Conservation (phyloP, 345 rosid species). For the Populus ilicifolia region DNA sequence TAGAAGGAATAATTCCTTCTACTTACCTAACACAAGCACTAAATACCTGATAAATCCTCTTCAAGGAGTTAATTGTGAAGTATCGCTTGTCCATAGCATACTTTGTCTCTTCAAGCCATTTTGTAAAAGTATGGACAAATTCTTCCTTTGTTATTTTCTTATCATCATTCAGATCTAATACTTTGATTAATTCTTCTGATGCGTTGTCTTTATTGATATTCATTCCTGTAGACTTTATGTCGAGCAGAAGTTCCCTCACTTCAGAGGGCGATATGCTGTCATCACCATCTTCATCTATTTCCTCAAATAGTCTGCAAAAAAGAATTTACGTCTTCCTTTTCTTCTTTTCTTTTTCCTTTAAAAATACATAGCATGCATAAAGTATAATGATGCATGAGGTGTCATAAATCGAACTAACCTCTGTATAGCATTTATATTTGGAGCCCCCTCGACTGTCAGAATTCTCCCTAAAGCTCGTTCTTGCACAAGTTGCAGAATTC, state of each 20-base stretch:
- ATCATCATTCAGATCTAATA: slow-evolving; percentile 27
- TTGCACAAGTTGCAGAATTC: slow-evolving; percentile 23
- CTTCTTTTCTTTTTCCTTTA: too few species aligned
- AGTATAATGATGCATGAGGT: neutral
- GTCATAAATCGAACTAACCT: slow-evolving; percentile 4
- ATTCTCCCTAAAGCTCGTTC: slow-evolving; percentile 21
- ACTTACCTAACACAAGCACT: too few species aligned
- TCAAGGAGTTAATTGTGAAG: too few species aligned
- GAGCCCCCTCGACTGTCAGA: slow-evolving; percentile 26
- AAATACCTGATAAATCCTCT: too few species aligned
- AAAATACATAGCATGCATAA: neutral
- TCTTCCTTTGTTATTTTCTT: slow-evolving; percentile 24
- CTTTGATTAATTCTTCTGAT: slow-evolving; percentile 26
- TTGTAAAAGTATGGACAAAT: slow-evolving; percentile 23
- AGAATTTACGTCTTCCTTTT: neutral
- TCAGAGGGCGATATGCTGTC: slow-evolving; percentile 21
- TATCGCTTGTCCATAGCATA: slow-evolving; percentile 19
- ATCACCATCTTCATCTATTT: slow-evolving; percentile 23
- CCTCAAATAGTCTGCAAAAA: slow-evolving; percentile 28
- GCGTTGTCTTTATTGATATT: slow-evolving; percentile 5
- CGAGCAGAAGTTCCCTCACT: slow-evolving; percentile 22
- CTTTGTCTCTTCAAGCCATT: slow-evolving; percentile 32
- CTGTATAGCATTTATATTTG: slow-evolving; percentile 23
- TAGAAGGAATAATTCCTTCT: too few species aligned
- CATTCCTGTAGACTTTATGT: slow-evolving; percentile 19